Percentiles rank a stretch among this genome's conserved stretches.
Conservation (phyloP, 495 filamentous ascomycete species). For the Schizothecium vesticola region DNA sequence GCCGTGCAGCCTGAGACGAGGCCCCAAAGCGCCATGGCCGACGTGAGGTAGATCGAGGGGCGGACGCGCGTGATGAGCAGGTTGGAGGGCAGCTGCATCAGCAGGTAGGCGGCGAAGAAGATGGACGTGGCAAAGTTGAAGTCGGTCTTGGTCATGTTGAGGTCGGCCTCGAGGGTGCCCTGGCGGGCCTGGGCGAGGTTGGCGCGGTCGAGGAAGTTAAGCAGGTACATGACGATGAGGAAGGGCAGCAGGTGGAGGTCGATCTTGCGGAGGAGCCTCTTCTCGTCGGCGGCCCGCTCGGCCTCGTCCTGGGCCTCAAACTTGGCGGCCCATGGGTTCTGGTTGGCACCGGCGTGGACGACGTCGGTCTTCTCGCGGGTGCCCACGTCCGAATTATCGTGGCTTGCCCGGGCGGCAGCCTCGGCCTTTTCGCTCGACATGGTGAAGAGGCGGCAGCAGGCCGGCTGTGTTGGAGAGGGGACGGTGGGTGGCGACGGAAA, state of each 20-base stretch:
- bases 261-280: constrained; percentile 34
- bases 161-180: constrained; percentile 41
- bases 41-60: constrained; percentile 51
- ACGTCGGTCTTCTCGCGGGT: not conserved
- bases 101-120: constrained; percentile 52
- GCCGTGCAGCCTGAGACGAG: constrained; percentile 54
- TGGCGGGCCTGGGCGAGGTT: constrained; percentile 41
- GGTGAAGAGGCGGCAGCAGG: not conserved
- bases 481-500: not conserved
- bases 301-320: constrained; percentile 24
- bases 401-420: not conserved
- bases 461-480: not conserved
- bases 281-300: constrained; percentile 22
- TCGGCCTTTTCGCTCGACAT: not conserved
- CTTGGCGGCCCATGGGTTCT: constrained; percentile 3
- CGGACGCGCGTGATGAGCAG: constrained; percentile 43
- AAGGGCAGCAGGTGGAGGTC: constrained; percentile 39
- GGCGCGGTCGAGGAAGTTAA: constrained; percentile 43
- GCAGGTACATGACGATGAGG: constrained; percentile 39
- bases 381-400: not conserved
- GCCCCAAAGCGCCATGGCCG: constrained; percentile 58
- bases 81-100: constrained; percentile 54
- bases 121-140: constrained; percentile 54
- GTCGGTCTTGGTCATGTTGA: constrained; percentile 41
- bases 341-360: not conserved